Conservation (phyloP, 257 asterid genomes). For the Nicotiana knightiana region DNA sequence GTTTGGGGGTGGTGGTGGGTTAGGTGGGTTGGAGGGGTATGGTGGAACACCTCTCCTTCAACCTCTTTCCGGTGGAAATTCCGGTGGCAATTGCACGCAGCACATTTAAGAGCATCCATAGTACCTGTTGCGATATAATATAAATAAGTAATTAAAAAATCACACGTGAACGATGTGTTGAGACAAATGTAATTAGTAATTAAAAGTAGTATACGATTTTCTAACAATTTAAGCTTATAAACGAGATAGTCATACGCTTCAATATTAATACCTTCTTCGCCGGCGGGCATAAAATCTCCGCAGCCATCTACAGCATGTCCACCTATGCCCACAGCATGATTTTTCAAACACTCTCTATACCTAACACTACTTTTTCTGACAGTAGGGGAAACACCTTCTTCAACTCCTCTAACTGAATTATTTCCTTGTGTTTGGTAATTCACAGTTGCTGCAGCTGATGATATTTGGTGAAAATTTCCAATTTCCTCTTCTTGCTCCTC, state of each 20-base stretch:
- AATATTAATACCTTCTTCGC: constrained; percentile 40
- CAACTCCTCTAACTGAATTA: not conserved
- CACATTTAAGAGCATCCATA: constrained; percentile 57
- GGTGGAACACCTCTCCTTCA: constrained; percentile 20
- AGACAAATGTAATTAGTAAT: no score
- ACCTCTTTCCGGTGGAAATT: constrained; percentile 72
- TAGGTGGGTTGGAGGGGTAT: constrained; percentile 3
- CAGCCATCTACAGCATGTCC: constrained; percentile 77
- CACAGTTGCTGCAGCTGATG: not conserved
- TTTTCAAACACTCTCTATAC: constrained; percentile 63
- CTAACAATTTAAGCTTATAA: not conserved
- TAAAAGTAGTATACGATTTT: no score
- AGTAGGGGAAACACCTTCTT: constrained; percentile 10
- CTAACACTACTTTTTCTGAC: constrained; percentile 11
- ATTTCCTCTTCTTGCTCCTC: constrained; percentile 5
- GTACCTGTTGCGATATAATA: constrained; percentile 3
- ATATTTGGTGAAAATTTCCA: constrained; percentile 12
- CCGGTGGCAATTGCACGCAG: constrained; percentile 82
- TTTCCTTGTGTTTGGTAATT: constrained; percentile 8
- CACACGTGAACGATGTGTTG: no score
- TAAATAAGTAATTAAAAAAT: not conserved
- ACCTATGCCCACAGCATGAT: constrained; percentile 75
- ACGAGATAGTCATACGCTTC: not conserved
- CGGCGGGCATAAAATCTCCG: constrained; percentile 72
- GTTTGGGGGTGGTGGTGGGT: constrained; percentile 17